These are phyloP conservation scores for Pyrenophora graminea DNA, from an alignment of 2,329 filamentous ascomycete species.

Conservation along the genomic window DNA sequence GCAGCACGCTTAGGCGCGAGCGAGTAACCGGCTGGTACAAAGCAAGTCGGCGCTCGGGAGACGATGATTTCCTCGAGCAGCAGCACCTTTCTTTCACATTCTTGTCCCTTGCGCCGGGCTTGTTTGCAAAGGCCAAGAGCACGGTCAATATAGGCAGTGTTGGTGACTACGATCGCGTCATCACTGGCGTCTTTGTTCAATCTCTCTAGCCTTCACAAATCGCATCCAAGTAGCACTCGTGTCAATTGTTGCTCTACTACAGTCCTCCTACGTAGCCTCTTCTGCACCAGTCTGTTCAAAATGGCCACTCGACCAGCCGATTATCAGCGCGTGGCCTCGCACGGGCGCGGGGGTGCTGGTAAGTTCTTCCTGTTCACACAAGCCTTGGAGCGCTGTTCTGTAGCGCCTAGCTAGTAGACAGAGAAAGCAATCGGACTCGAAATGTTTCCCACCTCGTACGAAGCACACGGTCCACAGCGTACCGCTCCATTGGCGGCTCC, in stretches of 20 bases:
- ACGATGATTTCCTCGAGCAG: constrained; percentile 19
- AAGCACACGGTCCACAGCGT: background rate
- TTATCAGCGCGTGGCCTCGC: constrained; percentile 54
- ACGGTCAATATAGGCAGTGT: constrained; percentile 17
- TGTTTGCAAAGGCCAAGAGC: constrained; percentile 21
- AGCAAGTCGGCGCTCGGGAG: constrained; percentile 31
- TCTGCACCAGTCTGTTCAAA: constrained; percentile 1
- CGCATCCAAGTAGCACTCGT: constrained; percentile 6
- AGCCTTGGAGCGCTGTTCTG: background rate
- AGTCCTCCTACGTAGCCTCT: background rate
- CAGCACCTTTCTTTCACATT: constrained; percentile 13
- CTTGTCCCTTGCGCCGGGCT: constrained; percentile 18
- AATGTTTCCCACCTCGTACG: no score
- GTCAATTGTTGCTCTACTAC: no score
- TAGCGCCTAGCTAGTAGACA: no score
- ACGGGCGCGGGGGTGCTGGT: constrained; percentile 78
- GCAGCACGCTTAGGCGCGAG: constrained; percentile 31
- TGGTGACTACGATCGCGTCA: constrained; percentile 19
- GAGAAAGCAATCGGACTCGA: no score
- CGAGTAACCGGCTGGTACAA: constrained; percentile 24
- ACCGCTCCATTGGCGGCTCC: constrained; percentile 1
- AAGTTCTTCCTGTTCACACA: constrained; percentile 24
- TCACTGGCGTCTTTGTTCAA: constrained; percentile 17
- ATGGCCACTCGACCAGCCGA: constrained; percentile 33
- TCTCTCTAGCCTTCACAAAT: constrained; percentile 11